Base-by-base conservation (phyloP, 2,329 filamentous ascomycete genomes). In the Talaromyces verruculosus region DNA sequence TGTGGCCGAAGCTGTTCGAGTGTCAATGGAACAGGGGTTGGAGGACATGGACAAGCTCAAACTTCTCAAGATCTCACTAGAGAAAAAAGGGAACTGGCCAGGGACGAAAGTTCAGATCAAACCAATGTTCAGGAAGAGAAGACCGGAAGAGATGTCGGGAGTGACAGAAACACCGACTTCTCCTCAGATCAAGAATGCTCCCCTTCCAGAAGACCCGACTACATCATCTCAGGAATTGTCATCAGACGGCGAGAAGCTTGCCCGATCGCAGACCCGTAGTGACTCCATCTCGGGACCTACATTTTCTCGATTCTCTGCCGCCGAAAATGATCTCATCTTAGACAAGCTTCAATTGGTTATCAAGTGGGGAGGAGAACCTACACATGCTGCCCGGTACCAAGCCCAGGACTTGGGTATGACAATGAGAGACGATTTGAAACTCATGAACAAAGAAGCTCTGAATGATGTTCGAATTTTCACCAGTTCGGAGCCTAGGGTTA, bases 71-170 rank as follows among this genome's bases (percentile, higher is more conserved):
- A 94, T 94, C 68, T 94, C 96, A 5, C 82, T 99, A 6, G 88
- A 92, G 49, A 96, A 95, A 80, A 99, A 99, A 78, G 93, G 93
- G 1, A 89, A 88, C 22, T 97, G 94, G 91, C 89, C 93, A 3
- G 95, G 95, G 0, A 99, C 95, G 1, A 99, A 99, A 77, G 93
- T 99, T 1, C 95, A 99, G 78, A 98, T 99, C 76, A 99, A 99
- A 78, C 95, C 95, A 10, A 97, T 99, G 93, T 99, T 99, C 78
- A 89, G 93, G 61, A 97, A 94, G 81, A 89, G 92, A 73, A 92
- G 88, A 73, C 86, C 88, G 2, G 87, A 91, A 61, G 87, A 89
- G 69, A 76, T 81, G 66, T 67, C 69, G 66, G 79, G 69, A 57
- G 72, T 72, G 65, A 70, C 43, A 51, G 60, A 35, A 69, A 57